Percentiles rank a stretch among this genome's conserved stretches.
Conservation (phyloP, 1,284 basidiomycete species). For the Prillingera fragicola region DNA sequence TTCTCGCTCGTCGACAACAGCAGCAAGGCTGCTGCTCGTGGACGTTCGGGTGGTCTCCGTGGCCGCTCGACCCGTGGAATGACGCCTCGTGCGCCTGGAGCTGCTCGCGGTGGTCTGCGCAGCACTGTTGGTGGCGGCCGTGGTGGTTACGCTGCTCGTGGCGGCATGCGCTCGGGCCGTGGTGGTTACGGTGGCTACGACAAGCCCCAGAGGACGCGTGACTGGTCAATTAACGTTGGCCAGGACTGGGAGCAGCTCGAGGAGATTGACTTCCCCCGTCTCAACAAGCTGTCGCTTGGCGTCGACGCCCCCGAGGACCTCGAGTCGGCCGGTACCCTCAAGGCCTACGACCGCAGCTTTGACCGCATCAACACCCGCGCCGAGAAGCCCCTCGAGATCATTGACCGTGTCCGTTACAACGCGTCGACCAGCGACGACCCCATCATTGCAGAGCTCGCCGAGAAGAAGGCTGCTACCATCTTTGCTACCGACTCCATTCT, state of each 20-base stretch:
- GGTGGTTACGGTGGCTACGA: conserved; percentile 90
- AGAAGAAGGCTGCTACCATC: conserved; percentile 72
- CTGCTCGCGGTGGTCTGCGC: conserved; percentile 17
- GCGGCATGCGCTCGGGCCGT: conserved; percentile 59
- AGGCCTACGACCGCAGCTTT: conserved; percentile 89
- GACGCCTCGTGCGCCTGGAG: not conserved
- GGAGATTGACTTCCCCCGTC: conserved; percentile 93
- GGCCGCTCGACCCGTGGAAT: conserved; percentile 18
- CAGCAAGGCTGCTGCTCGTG: conserved; percentile 47
- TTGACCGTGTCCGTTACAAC: conserved; percentile 96
- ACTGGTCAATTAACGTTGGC: conserved; percentile 89
- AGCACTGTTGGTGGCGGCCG: conserved; percentile 21
- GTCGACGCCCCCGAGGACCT: conserved; percentile 84
- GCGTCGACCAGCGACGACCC: conserved; percentile 97
- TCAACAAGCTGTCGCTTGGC: conserved; percentile 84
- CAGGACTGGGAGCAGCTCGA: conserved; percentile 90
- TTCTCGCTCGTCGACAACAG: conserved; percentile 90
- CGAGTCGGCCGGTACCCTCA: conserved; percentile 81
- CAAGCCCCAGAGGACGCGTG: conserved; percentile 84
- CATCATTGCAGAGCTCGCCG: conserved; percentile 78
- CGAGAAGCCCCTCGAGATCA: conserved; percentile 80
- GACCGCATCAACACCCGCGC: conserved; percentile 93
- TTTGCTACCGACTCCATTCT: conserved; percentile 96
- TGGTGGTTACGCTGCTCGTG: conserved; percentile 37
- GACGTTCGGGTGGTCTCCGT: conserved; percentile 59